These are phyloP conservation scores for Leccinum sublutescens DNA, from an alignment of 768 basidiomycete genomes.

Conservation along the genomic window DNA sequence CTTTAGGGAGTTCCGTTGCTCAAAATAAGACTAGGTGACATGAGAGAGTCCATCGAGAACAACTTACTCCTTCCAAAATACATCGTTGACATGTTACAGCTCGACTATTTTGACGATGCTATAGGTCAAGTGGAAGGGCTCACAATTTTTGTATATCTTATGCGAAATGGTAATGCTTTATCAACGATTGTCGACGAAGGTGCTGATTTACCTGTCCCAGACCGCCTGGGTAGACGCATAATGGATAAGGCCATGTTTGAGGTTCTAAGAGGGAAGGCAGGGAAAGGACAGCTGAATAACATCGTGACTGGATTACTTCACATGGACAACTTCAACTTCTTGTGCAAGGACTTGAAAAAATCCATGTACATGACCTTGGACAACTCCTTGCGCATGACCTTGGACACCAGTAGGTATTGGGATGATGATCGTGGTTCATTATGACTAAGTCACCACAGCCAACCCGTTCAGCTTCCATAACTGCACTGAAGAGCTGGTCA, in stretches of 20 bases:
- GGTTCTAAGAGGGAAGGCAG: conserved; percentile 13
- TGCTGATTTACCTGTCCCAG: background rate
- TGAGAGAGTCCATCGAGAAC: conserved; percentile 8
- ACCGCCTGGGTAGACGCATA: too few relatives aligned
- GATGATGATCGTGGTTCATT: too few relatives aligned
- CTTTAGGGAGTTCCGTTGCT: background rate
- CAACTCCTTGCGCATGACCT: too few relatives aligned
- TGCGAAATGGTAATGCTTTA: conserved; percentile 14
- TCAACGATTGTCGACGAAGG: background rate
- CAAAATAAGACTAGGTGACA: conserved; percentile 9
- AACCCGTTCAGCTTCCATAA: too few relatives aligned
- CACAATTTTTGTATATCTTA: conserved; percentile 22
- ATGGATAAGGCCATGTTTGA: background rate
- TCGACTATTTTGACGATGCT: conserved; percentile 25
- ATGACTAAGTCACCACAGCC: background rate
- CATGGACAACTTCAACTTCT: too few relatives aligned
- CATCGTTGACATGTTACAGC: conserved; percentile 19
- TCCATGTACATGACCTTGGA: too few relatives aligned
- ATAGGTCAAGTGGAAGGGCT: conserved; percentile 24
- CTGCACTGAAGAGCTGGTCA: conserved; percentile 8
- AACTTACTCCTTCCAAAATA: conserved; percentile 2
- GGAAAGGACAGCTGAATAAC: background rate
- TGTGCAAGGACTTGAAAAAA: too few relatives aligned
- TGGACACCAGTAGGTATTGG: too few relatives aligned
- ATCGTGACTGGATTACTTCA: too few relatives aligned